Conservation (phyloP, 192 early-diverging fungal genomes). For the Coemansia sp. region DNA sequence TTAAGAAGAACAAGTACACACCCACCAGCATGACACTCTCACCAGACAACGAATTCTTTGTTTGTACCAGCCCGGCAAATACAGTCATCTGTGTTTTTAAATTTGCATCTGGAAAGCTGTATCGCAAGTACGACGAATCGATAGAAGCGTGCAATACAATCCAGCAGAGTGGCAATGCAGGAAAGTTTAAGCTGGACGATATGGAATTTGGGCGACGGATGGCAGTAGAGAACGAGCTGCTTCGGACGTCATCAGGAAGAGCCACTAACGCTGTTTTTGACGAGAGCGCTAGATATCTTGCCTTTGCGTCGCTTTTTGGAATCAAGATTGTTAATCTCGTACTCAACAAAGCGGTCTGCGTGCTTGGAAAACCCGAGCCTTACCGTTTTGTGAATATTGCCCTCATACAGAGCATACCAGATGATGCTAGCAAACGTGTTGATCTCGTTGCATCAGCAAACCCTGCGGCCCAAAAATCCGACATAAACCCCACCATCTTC, state of each 20-base stretch:
- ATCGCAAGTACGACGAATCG: slow-evolving; percentile 90
- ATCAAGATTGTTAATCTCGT: slow-evolving; percentile 90
- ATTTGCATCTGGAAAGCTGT: slow-evolving; percentile 79
- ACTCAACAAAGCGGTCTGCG: slow-evolving; percentile 77
- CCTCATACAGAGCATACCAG: slow-evolving; percentile 74
- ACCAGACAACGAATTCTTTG: slow-evolving; percentile 78
- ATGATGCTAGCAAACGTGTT: not conserved
- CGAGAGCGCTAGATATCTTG: slow-evolving; percentile 80
- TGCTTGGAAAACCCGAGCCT: slow-evolving; percentile 91
- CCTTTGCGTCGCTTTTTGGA: slow-evolving; percentile 91
- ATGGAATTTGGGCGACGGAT: slow-evolving; percentile 98
- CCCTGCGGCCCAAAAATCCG: slow-evolving; percentile 72
- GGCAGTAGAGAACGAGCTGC: slow-evolving; percentile 84
- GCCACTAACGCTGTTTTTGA: slow-evolving; percentile 88
- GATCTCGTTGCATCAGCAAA: slow-evolving; percentile 77
- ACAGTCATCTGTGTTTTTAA: slow-evolving; percentile 83
- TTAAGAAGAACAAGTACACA: slow-evolving; percentile 79
- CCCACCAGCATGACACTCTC: slow-evolving; percentile 84
- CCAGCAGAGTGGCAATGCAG: slow-evolving; percentile 47
- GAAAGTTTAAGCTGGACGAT: slow-evolving; percentile 79
- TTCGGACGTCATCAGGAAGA: slow-evolving; percentile 65
- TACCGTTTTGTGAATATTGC: slow-evolving; percentile 86
- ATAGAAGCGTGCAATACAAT: slow-evolving; percentile 61
- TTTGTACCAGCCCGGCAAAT: slow-evolving; percentile 80
- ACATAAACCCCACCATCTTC: slow-evolving; percentile 85